Evolutionary conservation across 2,329 filamentous ascomycete genomes (phyloP).

Genomic region (Aspergillaceae sp.): DNA sequence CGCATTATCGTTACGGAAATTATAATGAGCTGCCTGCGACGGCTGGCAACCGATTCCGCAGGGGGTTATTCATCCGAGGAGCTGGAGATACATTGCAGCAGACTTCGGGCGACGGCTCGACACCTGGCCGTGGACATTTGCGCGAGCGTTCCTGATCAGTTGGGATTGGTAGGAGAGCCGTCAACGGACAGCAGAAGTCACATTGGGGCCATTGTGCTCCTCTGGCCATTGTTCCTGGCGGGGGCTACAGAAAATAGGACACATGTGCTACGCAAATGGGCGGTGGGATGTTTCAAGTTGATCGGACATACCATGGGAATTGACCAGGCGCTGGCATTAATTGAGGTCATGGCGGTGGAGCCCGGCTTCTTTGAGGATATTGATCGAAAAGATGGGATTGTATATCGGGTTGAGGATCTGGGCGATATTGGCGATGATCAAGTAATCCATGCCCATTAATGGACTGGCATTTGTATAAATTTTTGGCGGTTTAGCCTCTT

Average conservation of each 20-base stretch:
- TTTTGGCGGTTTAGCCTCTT: not conserved
- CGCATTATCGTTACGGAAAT: constrained; percentile 47
- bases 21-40: constrained; percentile 29
- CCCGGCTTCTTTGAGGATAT: constrained; percentile 17
- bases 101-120: constrained; percentile 18
- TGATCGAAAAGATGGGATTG: constrained; percentile 13
- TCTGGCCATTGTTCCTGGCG: constrained; percentile 32
- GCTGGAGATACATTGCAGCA: constrained; percentile 22
- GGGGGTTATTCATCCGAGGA: constrained; percentile 17
- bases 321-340: constrained; percentile 30
- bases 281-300: constrained; percentile 20
- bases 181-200: constrained; percentile 16
- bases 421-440: not conserved
- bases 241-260: constrained; percentile 22
- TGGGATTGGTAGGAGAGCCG: constrained; percentile 17
- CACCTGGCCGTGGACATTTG: constrained; percentile 30
- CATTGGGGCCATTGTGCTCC: constrained; percentile 24
- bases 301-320: constrained; percentile 31
- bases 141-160: constrained; percentile 28
- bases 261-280: constrained; percentile 24
- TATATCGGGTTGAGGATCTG: constrained; percentile 1
- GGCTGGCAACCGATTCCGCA: constrained; percentile 16
- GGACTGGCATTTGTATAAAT: not conserved
- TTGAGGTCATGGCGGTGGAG: constrained; percentile 23
- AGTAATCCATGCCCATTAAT: not conserved